Evolutionary conservation across 306 rosid species (phyloP).

Genomic region (Begonia peltatifolia): DNA sequence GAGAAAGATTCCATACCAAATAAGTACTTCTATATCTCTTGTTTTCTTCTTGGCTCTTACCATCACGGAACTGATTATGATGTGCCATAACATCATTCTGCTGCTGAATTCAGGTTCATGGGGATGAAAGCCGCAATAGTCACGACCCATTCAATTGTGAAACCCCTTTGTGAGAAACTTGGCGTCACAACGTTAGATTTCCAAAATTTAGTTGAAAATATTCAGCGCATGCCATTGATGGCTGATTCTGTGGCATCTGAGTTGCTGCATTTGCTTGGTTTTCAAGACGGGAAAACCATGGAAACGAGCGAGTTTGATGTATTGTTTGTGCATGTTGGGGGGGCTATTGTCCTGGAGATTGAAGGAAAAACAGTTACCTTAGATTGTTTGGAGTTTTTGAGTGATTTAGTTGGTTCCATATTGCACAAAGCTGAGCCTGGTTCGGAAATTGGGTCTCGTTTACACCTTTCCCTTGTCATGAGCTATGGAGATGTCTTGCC

Average conservation of each 20-base stretch:
- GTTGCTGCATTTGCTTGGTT: conserved; percentile 66
- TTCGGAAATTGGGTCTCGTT: conserved; percentile 48
- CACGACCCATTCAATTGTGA: conserved; percentile 45
- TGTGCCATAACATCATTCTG: conserved; percentile 12
- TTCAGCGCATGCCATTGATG: conserved; percentile 7
- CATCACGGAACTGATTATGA: background rate
- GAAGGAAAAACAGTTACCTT: conserved; percentile 20
- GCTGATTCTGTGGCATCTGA: conserved; percentile 21
- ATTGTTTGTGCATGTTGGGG: conserved; percentile 63
- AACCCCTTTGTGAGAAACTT: conserved; percentile 46
- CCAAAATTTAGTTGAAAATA: conserved; percentile 21
- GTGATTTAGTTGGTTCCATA: conserved; percentile 61
- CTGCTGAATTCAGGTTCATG: conserved; percentile 59
- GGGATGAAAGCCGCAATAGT: conserved; percentile 81
- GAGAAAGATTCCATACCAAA: conserved; percentile 32
- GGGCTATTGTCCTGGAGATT: conserved; percentile 28
- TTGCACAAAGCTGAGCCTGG: conserved; percentile 35
- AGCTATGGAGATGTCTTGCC: conserved; percentile 51
- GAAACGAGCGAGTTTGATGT: conserved; percentile 50
- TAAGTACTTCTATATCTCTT: conserved; percentile 26
- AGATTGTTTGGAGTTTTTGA: conserved; percentile 31
- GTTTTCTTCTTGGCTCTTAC: background rate
- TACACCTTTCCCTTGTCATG: conserved; percentile 73
- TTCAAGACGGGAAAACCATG: conserved; percentile 46
- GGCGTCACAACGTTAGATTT: conserved; percentile 37